Evolutionary conservation across 108 stramenopile species (phyloP).

Genomic region (Skeletonema menzelii): DNA sequence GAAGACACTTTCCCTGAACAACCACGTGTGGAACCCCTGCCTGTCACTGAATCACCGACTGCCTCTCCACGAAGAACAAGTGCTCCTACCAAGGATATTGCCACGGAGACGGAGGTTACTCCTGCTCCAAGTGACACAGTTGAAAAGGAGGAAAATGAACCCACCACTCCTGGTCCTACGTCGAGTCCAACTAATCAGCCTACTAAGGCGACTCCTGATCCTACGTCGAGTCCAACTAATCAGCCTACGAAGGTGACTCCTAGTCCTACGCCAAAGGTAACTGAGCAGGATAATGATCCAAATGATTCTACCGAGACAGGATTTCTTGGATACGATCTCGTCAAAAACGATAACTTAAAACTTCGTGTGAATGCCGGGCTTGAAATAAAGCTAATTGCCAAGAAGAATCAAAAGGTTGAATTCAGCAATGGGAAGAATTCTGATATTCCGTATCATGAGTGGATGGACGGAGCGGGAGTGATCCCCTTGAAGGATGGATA

Average conservation of each 20-base stretch:
- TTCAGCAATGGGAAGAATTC: background rate
- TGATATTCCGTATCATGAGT: slow-evolving; percentile 13
- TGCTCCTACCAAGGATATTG: background rate
- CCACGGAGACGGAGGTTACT: background rate
- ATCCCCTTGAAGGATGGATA: slow-evolving; percentile 22
- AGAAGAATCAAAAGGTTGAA: background rate
- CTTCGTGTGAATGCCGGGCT: background rate
- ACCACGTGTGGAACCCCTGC: no score
- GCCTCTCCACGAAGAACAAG: background rate
- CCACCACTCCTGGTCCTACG: no score
- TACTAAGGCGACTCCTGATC: background rate
- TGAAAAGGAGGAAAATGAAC: background rate
- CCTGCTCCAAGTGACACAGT: background rate
- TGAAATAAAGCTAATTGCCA: background rate
- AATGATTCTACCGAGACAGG: background rate
- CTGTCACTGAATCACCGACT: no score
- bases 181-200: no score
- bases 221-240: background rate
- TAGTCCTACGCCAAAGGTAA: background rate
- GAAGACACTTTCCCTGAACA: background rate
- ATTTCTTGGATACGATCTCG: background rate
- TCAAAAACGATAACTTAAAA: background rate
- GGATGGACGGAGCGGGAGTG: slow-evolving; percentile 25
- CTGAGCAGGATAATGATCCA: background rate
- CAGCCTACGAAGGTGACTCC: background rate